Percentiles rank a stretch among this genome's conserved stretches.
Conservation (phyloP, 2,329 filamentous ascomycete genomes). For the Sporothrix schenckii region DNA sequence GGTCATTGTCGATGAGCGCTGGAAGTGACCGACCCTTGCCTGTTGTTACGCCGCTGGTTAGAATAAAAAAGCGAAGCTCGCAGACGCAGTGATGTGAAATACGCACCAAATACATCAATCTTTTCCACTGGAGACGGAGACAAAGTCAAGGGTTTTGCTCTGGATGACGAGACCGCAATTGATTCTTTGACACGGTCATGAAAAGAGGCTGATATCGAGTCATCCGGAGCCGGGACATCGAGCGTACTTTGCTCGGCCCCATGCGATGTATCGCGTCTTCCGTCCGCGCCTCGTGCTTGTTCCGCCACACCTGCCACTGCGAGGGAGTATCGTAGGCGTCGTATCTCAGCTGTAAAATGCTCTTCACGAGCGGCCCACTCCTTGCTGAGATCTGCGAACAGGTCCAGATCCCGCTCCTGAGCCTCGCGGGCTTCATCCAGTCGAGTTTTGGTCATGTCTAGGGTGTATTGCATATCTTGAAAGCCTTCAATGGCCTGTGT, state of each 20-base stretch:
- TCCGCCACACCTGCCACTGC: conserved; percentile 38
- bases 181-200: background rate
- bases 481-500: conserved; percentile 47
- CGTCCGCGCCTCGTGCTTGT: background rate
- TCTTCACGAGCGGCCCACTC: conserved; percentile 48
- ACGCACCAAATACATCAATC: background rate
- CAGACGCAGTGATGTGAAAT: background rate
- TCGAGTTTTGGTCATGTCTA: conserved; percentile 38
- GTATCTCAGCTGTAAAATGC: conserved; percentile 47
- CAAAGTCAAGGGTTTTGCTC: background rate
- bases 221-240: too few species aligned
- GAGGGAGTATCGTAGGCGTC: conserved; percentile 43
- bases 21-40: background rate
- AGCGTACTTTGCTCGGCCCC: background rate
- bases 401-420: conserved; percentile 42
- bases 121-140: background rate
- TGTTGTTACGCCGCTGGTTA: background rate
- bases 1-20: conserved; percentile 6
- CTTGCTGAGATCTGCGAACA: conserved; percentile 45
- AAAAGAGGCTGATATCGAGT: background rate
- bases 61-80: too few species aligned
- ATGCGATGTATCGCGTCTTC: background rate
- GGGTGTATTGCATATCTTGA: conserved; percentile 38
- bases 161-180: conserved; percentile 4
- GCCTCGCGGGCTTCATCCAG: conserved; percentile 40